Evolutionary conservation across 371 early-diverging fungal species (phyloP).

Genomic region (Lichtheimia ornata): DNA sequence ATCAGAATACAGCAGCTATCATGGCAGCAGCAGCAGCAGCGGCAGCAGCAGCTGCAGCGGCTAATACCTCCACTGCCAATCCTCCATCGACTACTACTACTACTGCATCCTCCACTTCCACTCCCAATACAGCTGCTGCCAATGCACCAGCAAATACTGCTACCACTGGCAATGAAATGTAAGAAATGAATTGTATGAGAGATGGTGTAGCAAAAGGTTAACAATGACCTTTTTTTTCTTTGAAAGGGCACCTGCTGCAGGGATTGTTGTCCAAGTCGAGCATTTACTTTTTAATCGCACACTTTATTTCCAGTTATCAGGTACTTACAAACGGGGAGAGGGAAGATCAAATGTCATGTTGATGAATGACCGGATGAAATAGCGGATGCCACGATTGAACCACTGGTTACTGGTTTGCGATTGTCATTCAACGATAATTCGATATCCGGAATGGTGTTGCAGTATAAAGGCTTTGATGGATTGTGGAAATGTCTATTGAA

Average conservation of each 20-base stretch:
- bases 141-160: conserved; percentile 4
- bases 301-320: conserved; percentile 46
- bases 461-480: conserved; percentile 39
- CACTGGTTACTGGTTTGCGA: conserved; percentile 46
- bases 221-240: no score
- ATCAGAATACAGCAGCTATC: conserved; percentile 18
- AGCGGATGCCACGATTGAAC: conserved; percentile 59
- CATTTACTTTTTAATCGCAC: conserved; percentile 45
- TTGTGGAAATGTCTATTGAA: conserved; percentile 35
- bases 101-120: conserved; percentile 11
- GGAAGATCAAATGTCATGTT: no score
- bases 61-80: background rate
- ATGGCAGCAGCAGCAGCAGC: conserved; percentile 23
- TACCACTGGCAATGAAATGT: background rate
- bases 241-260: conserved; percentile 16
- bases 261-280: conserved; percentile 46
- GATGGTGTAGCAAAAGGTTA: no score
- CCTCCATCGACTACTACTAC: conserved; percentile 3
- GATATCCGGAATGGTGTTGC: conserved; percentile 51
- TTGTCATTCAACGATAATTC: conserved; percentile 45
- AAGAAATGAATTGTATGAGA: no score
- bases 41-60: conserved; percentile 20
- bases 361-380: background rate
- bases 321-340: conserved; percentile 27
- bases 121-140: background rate